These are phyloP conservation scores for Chloris gayana DNA, from an alignment of 176 grass and related monocot genomes.

Conservation along the genomic window DNA sequence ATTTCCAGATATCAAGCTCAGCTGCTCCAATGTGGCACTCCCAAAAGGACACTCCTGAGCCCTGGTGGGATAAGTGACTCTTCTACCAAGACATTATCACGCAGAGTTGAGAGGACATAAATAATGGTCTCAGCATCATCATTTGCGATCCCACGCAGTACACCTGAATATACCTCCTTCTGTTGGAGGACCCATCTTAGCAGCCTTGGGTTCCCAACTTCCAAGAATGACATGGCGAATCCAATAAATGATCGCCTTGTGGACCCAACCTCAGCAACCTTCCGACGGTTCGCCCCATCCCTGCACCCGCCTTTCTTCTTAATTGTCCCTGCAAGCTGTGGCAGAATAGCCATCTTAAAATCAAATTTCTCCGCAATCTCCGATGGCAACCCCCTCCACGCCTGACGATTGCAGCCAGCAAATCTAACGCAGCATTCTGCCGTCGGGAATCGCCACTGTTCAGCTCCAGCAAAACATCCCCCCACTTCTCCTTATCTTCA, in stretches of 20 bases:
- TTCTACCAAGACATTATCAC: conserved; percentile 71
- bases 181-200: conserved; percentile 90
- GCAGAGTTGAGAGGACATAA: conserved; percentile 62
- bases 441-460: conserved; percentile 54
- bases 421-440: conserved; percentile 66
- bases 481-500: conserved; percentile 60
- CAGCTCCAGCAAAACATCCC: conserved; percentile 69
- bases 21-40: conserved; percentile 79
- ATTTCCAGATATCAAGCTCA: conserved; percentile 83
- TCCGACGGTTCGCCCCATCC: conserved; percentile 40
- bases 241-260: conserved; percentile 69
- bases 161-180: conserved; percentile 81
- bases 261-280: conserved; percentile 30
- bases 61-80: conserved; percentile 78
- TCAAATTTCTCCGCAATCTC: conserved; percentile 87
- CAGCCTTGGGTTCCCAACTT: conserved; percentile 80
- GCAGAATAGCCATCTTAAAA: conserved; percentile 69
- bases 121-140: conserved; percentile 70
- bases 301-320: conserved; percentile 57
- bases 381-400: conserved; percentile 62
- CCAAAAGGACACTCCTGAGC: conserved; percentile 91
- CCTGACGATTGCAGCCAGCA: conserved; percentile 76
- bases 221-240: conserved; percentile 89
- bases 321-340: conserved; percentile 54
- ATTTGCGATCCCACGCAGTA: conserved; percentile 66